Conservation (phyloP, 2,329 filamentous ascomycete species). For the Colletotrichum spaethianum region DNA sequence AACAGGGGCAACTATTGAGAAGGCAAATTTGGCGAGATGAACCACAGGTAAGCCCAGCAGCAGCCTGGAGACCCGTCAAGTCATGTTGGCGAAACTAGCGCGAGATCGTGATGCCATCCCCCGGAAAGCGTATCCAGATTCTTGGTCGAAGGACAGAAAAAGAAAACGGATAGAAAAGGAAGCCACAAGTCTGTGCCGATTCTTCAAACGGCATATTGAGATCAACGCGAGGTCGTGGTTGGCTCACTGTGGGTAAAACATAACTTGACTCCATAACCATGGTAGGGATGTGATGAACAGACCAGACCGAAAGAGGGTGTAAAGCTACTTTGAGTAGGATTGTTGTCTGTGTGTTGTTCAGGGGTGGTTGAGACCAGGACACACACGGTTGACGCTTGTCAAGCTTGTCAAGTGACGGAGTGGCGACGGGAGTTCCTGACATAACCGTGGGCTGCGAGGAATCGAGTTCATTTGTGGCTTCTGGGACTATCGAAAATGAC, state of each 20-base stretch:
- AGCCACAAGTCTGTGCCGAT: neutral
- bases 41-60: conserved; percentile 27
- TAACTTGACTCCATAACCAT: conserved; percentile 6
- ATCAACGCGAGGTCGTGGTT: conserved; percentile 3
- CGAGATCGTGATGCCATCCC: conserved; percentile 2
- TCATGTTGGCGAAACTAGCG: conserved; percentile 1
- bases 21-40: conserved; percentile 40
- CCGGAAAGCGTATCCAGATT: neutral
- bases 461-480: conserved; percentile 2
- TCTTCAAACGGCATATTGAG: conserved; percentile 5
- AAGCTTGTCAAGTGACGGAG: conserved; percentile 1
- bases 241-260: conserved; percentile 4
- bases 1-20: conserved; percentile 33
- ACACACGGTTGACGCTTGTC: conserved; percentile 13
- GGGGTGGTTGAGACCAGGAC: neutral
- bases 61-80: conserved; percentile 16
- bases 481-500: conserved; percentile 11
- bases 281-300: neutral
- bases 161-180: neutral
- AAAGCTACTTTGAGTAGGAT: neutral
- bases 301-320: conserved; percentile 1
- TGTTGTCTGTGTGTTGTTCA: conserved; percentile 9
- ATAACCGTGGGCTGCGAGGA: neutral
- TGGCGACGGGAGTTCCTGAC: neutral
- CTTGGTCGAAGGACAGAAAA: neutral